Base-by-base conservation (phyloP, 2,329 filamentous ascomycete species). In the Neofusicoccum kwambonambiense region DNA sequence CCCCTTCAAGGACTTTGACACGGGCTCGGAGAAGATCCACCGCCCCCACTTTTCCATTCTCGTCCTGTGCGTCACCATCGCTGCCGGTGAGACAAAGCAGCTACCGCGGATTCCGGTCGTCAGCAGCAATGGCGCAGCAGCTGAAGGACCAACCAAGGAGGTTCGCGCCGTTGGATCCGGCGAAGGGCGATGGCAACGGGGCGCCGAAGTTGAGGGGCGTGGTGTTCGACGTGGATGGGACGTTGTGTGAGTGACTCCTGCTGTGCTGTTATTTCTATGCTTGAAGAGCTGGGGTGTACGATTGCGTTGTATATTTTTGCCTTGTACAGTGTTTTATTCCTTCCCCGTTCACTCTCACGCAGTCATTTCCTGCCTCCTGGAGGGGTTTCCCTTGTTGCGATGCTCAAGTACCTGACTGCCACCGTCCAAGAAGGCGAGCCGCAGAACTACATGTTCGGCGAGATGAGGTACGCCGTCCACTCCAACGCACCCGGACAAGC, bases 141-240 rank as follows among this genome's bases (percentile, higher is more conserved):
- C 75, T 75, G 35, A 77, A 82, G 66, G 19, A 39, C 15, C 57
- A 74, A 67, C 75, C 76, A 37, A 77, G 83, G 66, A 78, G 76
- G 42, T 86, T 87, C 67, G 82, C 83, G 5, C 83, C 84, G 12
- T 73, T 86, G 63, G 74, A 79, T 65, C 73, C 78, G 4, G 69
- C 70, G 19, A 69, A 71, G 66, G 62, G 60, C 51, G 67, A 70
- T 19, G 69, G 74, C 61, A 67, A 76, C 66, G 76, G 73, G 54
- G 76, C 77, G 17, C 81, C 83, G 47, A 71, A 70, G 35, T 71
- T 89, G 64, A 81, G 82, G 70, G 87, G 87, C 1, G 83, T 89
- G 31, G 81, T 98, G 13, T 98, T 98, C 78, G 94, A 99, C 79
- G 91, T 99, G 68, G 94, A 99, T 77, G 94, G 94, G 3, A 99